Base-by-base conservation (phyloP, 192 early-diverging fungal genomes). In the Physocladia obscura region DNA sequence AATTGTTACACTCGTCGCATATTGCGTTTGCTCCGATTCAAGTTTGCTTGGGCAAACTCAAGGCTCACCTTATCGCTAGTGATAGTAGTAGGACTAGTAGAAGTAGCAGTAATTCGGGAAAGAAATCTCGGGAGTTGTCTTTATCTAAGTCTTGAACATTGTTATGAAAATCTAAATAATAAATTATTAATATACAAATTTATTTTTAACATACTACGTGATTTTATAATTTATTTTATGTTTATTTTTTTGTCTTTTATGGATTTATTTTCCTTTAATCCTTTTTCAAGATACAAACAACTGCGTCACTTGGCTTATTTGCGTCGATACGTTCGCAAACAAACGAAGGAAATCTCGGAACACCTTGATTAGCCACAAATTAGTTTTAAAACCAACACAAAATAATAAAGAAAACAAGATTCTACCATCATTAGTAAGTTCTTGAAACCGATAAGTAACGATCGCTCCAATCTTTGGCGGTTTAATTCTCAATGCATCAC, bases 391-490 rank as follows among this genome's bases (percentile, higher is more conserved):
- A 34, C 17, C 13, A 17, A 67, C 19, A n/a, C 13, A 72, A 17
- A 17, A 65, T n/a, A n/a, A 48, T n/a, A n/a, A n/a, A n/a, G n/a
- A n/a, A n/a, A n/a, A n/a, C n/a, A n/a, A n/a, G n/a, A n/a, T n/a
- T n/a, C n/a, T n/a, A n/a, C n/a, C n/a, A 57, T 79, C 70, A 1
- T 62, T 54, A 5, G 72, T 84, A 49, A 78, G 54, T 63, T 84
- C 83, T 51, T 82, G 79, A 67, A 80, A 83, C 22, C 77, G 67
- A 67, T 82, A 84, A 35, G 77, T 79, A 4, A 84, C 67, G 36
- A 84, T 76, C 0, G 50, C 48, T 26, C 81, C 83, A 49, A 83
- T 49, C 49, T 79, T 73, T 5, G 89, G 90, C 21, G 89, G 89
- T 8, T 82, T 76, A 3, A 52, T 61, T 21, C 90, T 67, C 19